Evolutionary conservation across 169 alveolate species (phyloP).

Genomic region (Plasmodium fragile): DNA sequence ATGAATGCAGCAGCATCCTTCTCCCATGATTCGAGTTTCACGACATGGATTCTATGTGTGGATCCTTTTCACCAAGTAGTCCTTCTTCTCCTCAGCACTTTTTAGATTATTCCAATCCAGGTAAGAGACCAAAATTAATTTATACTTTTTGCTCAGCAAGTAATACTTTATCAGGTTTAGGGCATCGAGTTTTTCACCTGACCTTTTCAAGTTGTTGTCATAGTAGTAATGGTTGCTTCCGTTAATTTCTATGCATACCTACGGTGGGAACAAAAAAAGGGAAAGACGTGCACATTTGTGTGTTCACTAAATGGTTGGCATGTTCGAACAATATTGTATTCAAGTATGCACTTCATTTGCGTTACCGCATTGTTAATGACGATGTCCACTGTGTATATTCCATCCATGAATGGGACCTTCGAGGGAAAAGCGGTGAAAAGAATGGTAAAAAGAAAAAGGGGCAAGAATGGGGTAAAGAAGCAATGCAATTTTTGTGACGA

Average conservation of each 20-base stretch:
- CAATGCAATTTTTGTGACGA: not conserved
- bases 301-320: not conserved
- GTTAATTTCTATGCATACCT: constrained; percentile 65
- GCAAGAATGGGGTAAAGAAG: not conserved
- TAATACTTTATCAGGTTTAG: constrained; percentile 61
- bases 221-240: constrained; percentile 58
- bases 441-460: not conserved
- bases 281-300: not conserved
- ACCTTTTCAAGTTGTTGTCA: constrained; percentile 38
- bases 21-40: not conserved
- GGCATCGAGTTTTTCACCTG: constrained; percentile 44
- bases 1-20: not conserved
- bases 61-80: constrained; percentile 34
- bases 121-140: constrained; percentile 26
- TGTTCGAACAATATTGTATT: not conserved
- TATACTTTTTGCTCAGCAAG: constrained; percentile 52
- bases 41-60: not conserved
- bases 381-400: constrained; percentile 65
- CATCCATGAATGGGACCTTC: constrained; percentile 72
- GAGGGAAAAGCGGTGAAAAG: not conserved
- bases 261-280: not conserved
- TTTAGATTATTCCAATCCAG: constrained; percentile 47
- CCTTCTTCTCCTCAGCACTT: constrained; percentile 18
- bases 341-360: not conserved
- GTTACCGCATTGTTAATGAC: constrained; percentile 42